Percentiles rank a stretch among this genome's conserved stretches.
Conservation (phyloP, 2,329 filamentous ascomycete genomes). For the Hortaea werneckii region DNA sequence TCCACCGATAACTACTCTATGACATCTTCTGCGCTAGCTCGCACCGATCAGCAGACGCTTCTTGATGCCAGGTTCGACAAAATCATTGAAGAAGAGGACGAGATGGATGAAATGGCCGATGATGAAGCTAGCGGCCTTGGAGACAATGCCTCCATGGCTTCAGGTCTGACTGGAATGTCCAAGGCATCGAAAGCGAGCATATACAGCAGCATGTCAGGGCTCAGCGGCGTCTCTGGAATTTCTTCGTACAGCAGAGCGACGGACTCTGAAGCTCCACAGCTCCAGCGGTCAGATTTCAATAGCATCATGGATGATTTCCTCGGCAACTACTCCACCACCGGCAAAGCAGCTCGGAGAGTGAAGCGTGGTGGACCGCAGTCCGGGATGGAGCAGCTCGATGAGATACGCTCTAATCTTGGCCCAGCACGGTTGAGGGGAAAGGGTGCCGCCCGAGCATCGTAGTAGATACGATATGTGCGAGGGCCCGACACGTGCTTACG, state of each 20-base stretch:
- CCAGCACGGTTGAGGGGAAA: conserved; percentile 51
- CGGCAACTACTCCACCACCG: conserved; percentile 58
- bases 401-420: conserved; percentile 71
- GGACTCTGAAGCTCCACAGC: conserved; percentile 33
- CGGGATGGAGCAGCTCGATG: conserved; percentile 82
- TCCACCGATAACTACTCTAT: conserved; percentile 82
- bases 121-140: conserved; percentile 9
- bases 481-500: conserved; percentile 36
- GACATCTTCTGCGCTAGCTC: conserved; percentile 76
- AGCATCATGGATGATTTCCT: conserved; percentile 89
- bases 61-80: conserved; percentile 86
- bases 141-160: conserved; percentile 37
- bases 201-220: conserved; percentile 23
- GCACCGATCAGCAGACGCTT: conserved; percentile 76
- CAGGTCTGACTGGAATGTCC: conserved; percentile 42
- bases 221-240: conserved; percentile 26
- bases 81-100: conserved; percentile 36
- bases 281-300: conserved; percentile 71
- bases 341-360: conserved; percentile 39
- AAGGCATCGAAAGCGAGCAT: conserved; percentile 29
- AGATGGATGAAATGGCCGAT: conserved; percentile 13
- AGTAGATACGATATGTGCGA: too few species aligned
- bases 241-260: conserved; percentile 21
- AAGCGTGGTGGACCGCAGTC: conserved; percentile 29
- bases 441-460: neutral